A percentile compares a stretch with the other conserved stretches of the same genome.
phyloP scores from a whole-genome alignment of 148 eudicot species.

The Silene conica region DNA sequence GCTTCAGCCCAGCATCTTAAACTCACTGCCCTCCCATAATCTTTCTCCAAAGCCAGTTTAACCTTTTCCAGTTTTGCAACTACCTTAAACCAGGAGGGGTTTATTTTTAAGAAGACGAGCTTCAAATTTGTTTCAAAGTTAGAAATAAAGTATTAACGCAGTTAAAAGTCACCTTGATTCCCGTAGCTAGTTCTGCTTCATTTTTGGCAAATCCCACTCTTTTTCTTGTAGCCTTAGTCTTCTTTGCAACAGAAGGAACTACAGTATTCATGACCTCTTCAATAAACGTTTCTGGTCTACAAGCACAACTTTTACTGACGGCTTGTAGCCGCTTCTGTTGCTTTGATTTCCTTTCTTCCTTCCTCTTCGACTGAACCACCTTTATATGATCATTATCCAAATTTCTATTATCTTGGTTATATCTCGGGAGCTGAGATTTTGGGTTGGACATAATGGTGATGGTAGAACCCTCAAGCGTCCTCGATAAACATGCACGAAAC shows the following conservation, averaged over 20 bases:
- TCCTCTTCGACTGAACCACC: conserved; percentile 51
- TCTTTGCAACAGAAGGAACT: conserved; percentile 28
- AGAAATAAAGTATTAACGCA: background rate
- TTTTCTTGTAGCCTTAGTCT: conserved; percentile 32
- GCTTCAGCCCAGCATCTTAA: conserved; percentile 82
- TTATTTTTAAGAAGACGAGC: background rate
- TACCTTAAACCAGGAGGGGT: conserved; percentile 42
- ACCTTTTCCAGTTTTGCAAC: conserved; percentile 70
- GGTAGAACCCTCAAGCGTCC: conserved; percentile 37
- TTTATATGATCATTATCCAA: conserved; percentile 27
- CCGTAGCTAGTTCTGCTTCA: conserved; percentile 74
- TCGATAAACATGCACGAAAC: conserved; percentile 56
- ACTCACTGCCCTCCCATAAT: conserved; percentile 51
- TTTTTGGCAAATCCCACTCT: conserved; percentile 46
- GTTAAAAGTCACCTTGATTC: conserved; percentile 59
- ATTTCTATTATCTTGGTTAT: conserved; percentile 16
- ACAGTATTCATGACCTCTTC: conserved; percentile 18
- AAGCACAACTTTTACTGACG: conserved; percentile 19
- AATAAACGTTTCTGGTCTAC: conserved; percentile 17
- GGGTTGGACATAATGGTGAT: conserved; percentile 10
- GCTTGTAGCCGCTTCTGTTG: conserved; percentile 32
- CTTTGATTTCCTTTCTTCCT: conserved; percentile 56
- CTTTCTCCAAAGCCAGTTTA: conserved; percentile 50
- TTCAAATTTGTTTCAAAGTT: background rate
- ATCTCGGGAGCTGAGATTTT: conserved; percentile 27